Conservation (phyloP, 179 eudicot genomes). For the Amaranthus tricolor region DNA sequence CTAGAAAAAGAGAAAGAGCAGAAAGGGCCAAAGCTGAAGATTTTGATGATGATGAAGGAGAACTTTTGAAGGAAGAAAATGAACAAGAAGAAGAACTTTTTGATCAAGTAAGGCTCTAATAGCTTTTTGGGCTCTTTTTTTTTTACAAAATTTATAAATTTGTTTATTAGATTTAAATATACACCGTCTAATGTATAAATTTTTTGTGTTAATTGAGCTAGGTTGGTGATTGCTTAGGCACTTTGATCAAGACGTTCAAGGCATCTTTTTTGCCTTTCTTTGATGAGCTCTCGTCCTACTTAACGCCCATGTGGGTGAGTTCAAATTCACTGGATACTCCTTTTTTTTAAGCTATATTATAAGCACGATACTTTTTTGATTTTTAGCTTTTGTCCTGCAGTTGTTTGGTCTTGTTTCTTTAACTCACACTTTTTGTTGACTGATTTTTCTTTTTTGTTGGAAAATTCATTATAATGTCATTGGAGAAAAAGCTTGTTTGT, state of each 20-base stretch:
- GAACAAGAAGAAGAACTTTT: conserved; percentile 96
- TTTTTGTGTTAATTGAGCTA: conserved; percentile 19
- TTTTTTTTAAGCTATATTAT: not conserved
- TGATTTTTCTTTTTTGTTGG: not conserved
- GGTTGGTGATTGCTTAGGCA: conserved; percentile 90
- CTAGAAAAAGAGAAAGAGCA: conserved; percentile 71
- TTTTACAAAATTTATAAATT: too few relatives aligned
- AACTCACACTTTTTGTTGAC: not conserved
- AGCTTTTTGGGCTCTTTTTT: not conserved
- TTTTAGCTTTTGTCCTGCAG: not conserved
- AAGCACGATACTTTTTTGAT: not conserved
- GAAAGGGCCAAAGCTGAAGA: conserved; percentile 95
- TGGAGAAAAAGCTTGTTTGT: too few relatives aligned
- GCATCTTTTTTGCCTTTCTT: conserved; percentile 88
- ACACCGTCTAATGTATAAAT: not conserved
- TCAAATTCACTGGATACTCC: not conserved
- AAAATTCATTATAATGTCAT: not conserved
- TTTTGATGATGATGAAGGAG: conserved; percentile 98
- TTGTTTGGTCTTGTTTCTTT: not conserved
- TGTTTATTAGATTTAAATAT: not conserved
- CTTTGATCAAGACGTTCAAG: conserved; percentile 93
- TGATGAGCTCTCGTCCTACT: conserved; percentile 84
- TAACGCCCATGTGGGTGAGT: conserved; percentile 98
- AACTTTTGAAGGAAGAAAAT: conserved; percentile 78
- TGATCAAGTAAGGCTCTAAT: conserved; percentile 61